Percentiles rank a stretch among this genome's conserved stretches.
phyloP scores from a whole-genome alignment of 2,329 filamentous ascomycete genomes.

The Epichloe sylvatica region DNA sequence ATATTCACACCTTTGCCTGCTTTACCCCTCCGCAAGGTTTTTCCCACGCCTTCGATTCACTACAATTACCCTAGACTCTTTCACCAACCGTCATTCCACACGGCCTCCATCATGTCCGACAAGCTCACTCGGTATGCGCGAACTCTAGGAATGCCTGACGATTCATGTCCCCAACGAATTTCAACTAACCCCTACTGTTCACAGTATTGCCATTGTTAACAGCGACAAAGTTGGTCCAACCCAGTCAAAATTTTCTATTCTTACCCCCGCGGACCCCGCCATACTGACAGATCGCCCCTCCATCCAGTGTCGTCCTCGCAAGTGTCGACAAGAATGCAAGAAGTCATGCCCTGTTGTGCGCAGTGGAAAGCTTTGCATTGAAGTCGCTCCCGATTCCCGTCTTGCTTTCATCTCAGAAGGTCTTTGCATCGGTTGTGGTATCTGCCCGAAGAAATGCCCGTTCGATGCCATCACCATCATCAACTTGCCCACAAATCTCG shows the following conservation, averaged over 20 bases:
- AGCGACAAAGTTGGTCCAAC: conserved; percentile 68
- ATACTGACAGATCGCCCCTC: conserved; percentile 16
- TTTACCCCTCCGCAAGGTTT: neutral
- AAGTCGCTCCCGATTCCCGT: conserved; percentile 75
- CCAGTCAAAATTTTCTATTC: conserved; percentile 5
- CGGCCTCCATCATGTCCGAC: conserved; percentile 58
- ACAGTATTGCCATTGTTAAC: conserved; percentile 96
- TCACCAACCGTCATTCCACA: conserved; percentile 3
- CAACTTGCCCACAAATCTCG: conserved; percentile 98
- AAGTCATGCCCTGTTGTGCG: conserved; percentile 96
- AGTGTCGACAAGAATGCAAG: conserved; percentile 98
- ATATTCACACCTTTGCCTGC: neutral
- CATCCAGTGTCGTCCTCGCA: conserved; percentile 32
- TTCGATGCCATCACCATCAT: conserved; percentile 99
- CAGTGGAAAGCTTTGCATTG: conserved; percentile 93
- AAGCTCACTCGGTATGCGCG: conserved; percentile 79
- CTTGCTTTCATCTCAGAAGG: conserved; percentile 97
- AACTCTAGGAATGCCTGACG: neutral
- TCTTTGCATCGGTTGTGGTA: conserved; percentile 96
- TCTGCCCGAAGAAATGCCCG: conserved; percentile 98
- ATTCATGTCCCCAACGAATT: neutral
- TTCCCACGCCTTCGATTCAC: neutral
- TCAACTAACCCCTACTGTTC: conserved; percentile 13
- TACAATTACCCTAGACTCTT: conserved; percentile 4
- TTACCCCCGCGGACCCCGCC: conserved; percentile 13